phyloP scores from a whole-genome alignment of 139 green algal genomes.

The Tetraselmis striata region DNA sequence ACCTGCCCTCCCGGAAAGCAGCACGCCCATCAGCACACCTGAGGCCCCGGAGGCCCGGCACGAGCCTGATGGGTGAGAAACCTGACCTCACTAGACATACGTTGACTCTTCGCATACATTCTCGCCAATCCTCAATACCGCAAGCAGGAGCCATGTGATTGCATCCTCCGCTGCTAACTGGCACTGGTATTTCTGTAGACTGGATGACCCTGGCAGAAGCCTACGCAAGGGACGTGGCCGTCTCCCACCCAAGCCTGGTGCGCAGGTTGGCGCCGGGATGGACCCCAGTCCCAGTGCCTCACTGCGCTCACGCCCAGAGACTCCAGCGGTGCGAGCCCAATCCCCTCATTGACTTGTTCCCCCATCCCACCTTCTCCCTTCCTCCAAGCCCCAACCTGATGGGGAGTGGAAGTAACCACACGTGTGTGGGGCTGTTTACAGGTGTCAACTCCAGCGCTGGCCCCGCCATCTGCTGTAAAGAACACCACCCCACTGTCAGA shows the following conservation, averaged over 20 bases:
- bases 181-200: no score
- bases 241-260: not conserved
- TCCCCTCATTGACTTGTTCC: not conserved
- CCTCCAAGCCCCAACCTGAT: not conserved
- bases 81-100: no score
- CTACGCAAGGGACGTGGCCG: not conserved
- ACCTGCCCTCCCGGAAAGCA: not conserved
- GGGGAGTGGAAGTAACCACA: no score
- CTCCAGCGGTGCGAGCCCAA: not conserved
- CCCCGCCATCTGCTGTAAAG: not conserved
- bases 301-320: not conserved
- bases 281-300: not conserved
- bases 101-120: no score
- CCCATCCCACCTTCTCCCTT: not conserved
- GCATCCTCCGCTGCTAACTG: no score
- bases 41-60: no score
- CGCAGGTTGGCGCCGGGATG: not conserved
- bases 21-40: not conserved
- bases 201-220: not conserved
- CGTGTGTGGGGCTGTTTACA: not conserved
- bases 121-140: no score
- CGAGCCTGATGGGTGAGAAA: no score
- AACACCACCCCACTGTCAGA: not conserved
- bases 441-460: not conserved
- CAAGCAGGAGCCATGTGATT: no score